Evolutionary conservation across 2,329 filamentous ascomycete genomes (phyloP).

Genomic region (Aureobasidium melanogenum): DNA sequence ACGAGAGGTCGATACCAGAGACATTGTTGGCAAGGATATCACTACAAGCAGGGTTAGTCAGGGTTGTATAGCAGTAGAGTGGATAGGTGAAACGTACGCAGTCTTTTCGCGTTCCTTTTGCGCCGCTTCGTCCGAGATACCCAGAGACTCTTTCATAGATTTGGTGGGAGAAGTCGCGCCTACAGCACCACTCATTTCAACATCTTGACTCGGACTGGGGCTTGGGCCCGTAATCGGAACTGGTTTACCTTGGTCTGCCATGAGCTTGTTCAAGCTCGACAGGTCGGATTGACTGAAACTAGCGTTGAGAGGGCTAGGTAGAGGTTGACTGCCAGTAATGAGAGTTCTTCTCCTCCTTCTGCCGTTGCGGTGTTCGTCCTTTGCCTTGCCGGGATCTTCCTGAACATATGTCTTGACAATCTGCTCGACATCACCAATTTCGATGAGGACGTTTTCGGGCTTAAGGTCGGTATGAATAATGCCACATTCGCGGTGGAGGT

Average conservation of each 20-base stretch:
- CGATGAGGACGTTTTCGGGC: constrained; percentile 95
- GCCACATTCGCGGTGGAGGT: constrained; percentile 93
- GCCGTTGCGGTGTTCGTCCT: constrained; percentile 87
- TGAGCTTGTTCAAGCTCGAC: constrained; percentile 70
- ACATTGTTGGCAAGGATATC: constrained; percentile 89
- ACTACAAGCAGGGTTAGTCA: constrained; percentile 22
- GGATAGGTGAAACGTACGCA: constrained; percentile 58
- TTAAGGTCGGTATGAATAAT: constrained; percentile 98
- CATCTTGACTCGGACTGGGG: constrained; percentile 30
- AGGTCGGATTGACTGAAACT: constrained; percentile 76
- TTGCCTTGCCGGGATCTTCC: constrained; percentile 58
- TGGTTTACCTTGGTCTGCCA: constrained; percentile 63
- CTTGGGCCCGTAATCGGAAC: constrained; percentile 34
- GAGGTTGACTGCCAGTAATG: constrained; percentile 92
- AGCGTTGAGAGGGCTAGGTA: constrained; percentile 89
- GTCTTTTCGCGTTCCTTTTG: constrained; percentile 88
- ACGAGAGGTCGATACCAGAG: constrained; percentile 76
- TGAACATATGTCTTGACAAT: constrained; percentile 96
- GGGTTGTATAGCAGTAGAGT: constrained; percentile 12
- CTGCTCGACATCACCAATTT: constrained; percentile 97
- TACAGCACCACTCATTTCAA: constrained; percentile 50
- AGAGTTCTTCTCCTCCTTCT: constrained; percentile 81
- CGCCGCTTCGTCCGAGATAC: constrained; percentile 44
- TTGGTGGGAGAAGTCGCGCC: constrained; percentile 38
- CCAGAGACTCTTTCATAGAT: constrained; percentile 52